Percentiles rank a stretch among this genome's conserved stretches.
These are phyloP conservation scores for Pterocarpus macrocarpus DNA, from an alignment of 306 rosid genomes.

Conservation along the genomic window DNA sequence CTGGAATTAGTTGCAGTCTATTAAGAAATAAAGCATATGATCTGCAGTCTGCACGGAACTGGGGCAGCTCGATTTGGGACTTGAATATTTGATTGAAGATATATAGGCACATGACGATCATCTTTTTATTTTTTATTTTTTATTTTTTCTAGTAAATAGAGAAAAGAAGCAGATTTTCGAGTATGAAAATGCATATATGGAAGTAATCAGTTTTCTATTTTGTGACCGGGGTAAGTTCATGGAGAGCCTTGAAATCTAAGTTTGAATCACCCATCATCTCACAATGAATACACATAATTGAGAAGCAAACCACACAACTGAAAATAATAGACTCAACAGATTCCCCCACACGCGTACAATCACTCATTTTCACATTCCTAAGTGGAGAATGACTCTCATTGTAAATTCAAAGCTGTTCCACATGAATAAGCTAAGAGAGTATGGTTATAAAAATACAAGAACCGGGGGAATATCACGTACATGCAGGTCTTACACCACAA, in stretches of 20 bases:
- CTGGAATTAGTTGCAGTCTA: background rate
- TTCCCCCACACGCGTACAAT: too few relatives aligned
- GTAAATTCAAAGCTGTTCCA: conserved; percentile 42
- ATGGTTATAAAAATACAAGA: background rate
- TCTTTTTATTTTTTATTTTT: too few relatives aligned
- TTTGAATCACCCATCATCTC: background rate
- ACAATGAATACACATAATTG: background rate
- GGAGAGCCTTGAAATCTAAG: background rate
- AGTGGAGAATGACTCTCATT: background rate
- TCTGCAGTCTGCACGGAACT: background rate
- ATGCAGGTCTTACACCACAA: conserved; percentile 38
- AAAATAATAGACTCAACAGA: background rate
- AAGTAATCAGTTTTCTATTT: too few relatives aligned
- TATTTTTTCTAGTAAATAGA: background rate
- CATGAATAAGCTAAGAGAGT: conserved; percentile 40
- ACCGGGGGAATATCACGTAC: background rate
- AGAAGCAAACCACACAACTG: background rate
- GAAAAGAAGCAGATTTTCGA: background rate
- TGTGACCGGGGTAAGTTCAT: too few relatives aligned
- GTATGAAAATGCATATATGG: background rate
- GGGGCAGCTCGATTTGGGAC: conserved; percentile 28
- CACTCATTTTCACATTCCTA: background rate
- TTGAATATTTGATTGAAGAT: background rate
- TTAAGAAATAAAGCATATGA: conserved; percentile 15
- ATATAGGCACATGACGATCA: background rate